A percentile compares a stretch with the other conserved stretches of the same genome.
Evolutionary conservation across 768 basidiomycete species (phyloP).

Genomic region (Hortiboletus flavorubellus): DNA sequence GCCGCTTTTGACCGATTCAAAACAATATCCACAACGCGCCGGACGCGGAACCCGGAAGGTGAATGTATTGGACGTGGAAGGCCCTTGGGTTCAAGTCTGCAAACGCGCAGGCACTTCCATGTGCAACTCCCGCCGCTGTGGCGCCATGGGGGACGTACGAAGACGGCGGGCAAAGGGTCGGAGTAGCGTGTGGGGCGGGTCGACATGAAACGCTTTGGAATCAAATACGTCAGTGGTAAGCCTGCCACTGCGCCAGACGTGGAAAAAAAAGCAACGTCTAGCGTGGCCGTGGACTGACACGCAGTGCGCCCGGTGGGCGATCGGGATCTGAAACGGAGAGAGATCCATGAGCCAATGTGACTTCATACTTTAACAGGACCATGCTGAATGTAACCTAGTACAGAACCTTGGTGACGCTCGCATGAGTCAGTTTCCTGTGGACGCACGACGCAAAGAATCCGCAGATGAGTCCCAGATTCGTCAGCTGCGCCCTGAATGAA

Average conservation of each 20-base stretch:
- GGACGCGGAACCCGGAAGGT: background rate
- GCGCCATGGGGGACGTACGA: slow-evolving; percentile 2
- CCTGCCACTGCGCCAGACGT: background rate
- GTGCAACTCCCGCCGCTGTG: background rate
- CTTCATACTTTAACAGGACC: background rate
- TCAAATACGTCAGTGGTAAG: slow-evolving; percentile 20
- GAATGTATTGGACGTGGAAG: background rate
- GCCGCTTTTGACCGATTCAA: background rate
- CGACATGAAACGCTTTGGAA: slow-evolving; percentile 20
- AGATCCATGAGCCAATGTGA: slow-evolving; percentile 6
- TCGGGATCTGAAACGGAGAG: slow-evolving; percentile 10
- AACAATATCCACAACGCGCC: background rate
- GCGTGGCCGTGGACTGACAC: slow-evolving; percentile 5
- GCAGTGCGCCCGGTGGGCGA: slow-evolving; percentile 3
- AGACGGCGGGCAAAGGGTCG: slow-evolving; percentile 23
- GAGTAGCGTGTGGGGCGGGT: slow-evolving; percentile 23
- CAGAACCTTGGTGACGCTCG: background rate
- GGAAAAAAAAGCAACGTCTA: slow-evolving; percentile 6
- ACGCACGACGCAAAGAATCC: slow-evolving; percentile 5
- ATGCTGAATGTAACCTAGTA: background rate
- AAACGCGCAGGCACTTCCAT: background rate
- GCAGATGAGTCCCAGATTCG: background rate
- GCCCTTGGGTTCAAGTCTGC: slow-evolving; percentile 5
- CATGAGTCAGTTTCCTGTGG: background rate
- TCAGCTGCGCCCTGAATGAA: slow-evolving; percentile 2